phyloP scores from a whole-genome alignment of 768 basidiomycete genomes.

The Neoboletus subvelutipes region DNA sequence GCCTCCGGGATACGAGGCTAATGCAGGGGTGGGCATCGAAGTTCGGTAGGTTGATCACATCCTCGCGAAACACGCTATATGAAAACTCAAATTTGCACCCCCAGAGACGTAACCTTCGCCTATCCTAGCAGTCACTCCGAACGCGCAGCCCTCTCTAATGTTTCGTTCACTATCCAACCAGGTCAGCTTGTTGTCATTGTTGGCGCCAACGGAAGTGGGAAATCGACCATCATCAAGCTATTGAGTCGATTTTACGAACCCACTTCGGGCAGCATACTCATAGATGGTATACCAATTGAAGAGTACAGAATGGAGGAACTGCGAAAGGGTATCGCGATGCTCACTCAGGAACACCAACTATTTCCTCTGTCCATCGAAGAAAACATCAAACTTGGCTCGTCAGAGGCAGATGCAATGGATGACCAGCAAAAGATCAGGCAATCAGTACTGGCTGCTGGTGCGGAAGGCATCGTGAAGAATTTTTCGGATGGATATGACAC shows the following conservation, averaged over 20 bases:
- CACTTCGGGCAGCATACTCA: constrained; percentile 36
- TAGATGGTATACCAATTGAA: constrained; percentile 38
- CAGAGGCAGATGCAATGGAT: constrained; percentile 9
- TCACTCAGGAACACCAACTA: constrained; percentile 41
- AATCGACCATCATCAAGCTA: constrained; percentile 41
- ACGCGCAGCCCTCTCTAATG: constrained; percentile 22
- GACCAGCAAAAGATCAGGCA: constrained; percentile 18
- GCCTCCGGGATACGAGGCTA: constrained; percentile 11
- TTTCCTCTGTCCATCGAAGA: constrained; percentile 40
- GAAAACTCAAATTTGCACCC: neutral
- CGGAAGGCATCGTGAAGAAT: constrained; percentile 40
- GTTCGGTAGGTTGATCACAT: constrained; percentile 11
- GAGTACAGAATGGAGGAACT: constrained; percentile 34
- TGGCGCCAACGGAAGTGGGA: constrained; percentile 35
- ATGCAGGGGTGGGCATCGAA: constrained; percentile 18
- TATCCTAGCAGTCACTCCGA: constrained; percentile 44
- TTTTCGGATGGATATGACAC: constrained; percentile 40
- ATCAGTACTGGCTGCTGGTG: constrained; percentile 37
- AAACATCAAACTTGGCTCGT: constrained; percentile 39
- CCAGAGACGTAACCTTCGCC: constrained; percentile 50
- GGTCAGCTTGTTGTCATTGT: constrained; percentile 38
- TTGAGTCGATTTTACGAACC: constrained; percentile 36
- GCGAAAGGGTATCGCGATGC: constrained; percentile 40
- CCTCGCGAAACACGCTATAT: neutral
- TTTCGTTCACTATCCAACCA: constrained; percentile 31